Evolutionary conservation across 176 grass and related monocot genomes (phyloP).

Genomic region (Hyparrhenia diplandra): DNA sequence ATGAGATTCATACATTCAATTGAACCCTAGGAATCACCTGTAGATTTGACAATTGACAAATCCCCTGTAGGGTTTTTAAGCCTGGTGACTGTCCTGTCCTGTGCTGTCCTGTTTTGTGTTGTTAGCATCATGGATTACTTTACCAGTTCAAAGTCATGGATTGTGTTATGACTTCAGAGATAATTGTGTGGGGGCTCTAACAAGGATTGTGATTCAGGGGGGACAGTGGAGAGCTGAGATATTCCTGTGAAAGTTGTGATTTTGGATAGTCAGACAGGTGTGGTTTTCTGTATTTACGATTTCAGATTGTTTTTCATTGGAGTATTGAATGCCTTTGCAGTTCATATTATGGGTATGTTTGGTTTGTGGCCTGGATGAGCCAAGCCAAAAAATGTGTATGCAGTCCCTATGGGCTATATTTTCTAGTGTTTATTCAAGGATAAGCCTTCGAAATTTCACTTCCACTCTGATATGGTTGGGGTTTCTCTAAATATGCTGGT

Average conservation of each 20-base stretch:
- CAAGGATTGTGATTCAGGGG: neutral
- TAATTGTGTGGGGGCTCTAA: neutral
- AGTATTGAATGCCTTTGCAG: neutral
- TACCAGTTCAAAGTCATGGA: neutral
- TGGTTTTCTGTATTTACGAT: neutral
- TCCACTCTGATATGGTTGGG: neutral
- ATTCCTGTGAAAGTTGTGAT: neutral
- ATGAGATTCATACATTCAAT: neutral
- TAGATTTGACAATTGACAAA: neutral
- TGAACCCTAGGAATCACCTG: neutral
- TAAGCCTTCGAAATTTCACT: neutral
- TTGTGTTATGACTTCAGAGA: neutral
- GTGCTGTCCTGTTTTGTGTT: too few species aligned
- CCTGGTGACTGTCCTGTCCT: neutral
- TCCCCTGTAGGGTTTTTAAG: neutral
- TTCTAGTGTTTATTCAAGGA: neutral
- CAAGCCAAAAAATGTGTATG: neutral
- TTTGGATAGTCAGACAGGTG: neutral
- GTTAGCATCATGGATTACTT: neutral
- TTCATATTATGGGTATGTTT: neutral
- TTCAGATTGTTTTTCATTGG: neutral
- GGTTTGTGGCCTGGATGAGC: neutral
- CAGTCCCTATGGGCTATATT: neutral
- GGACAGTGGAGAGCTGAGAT: neutral
- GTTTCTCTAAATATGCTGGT: neutral